Conservation (phyloP, 1,284 basidiomycete species). For the Anthracocystis walkeri region DNA sequence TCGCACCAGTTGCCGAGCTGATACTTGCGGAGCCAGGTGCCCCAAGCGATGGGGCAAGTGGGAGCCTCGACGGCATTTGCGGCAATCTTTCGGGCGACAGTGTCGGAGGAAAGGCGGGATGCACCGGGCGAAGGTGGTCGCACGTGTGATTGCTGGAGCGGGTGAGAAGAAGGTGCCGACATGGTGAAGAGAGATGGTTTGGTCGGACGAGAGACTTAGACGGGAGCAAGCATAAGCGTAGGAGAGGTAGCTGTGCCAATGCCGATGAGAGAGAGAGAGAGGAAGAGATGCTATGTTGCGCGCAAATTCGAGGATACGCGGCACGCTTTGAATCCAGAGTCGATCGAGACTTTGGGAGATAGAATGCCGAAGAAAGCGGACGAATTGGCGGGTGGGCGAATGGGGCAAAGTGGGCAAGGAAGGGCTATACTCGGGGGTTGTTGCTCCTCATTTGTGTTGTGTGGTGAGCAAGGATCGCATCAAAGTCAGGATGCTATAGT, state of each 20-base stretch:
- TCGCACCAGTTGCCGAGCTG: conserved; percentile 36
- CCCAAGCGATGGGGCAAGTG: conserved; percentile 36
- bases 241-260: not conserved
- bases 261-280: no score
- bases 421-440: not conserved
- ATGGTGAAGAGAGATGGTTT: conserved; percentile 7
- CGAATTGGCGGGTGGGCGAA: not conserved
- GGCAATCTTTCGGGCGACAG: conserved; percentile 30
- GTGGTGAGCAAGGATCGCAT: not conserved
- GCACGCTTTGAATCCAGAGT: not conserved
- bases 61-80: conserved; percentile 33
- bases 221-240: not conserved
- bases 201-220: not conserved
- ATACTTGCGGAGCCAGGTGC: conserved; percentile 42
- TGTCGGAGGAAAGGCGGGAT: conserved; percentile 32
- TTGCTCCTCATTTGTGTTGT: not conserved
- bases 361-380: not conserved
- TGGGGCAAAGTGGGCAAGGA: no score
- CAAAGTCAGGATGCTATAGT: no score
- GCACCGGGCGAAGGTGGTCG: conserved; percentile 25
- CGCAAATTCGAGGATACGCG: not conserved
- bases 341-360: not conserved
- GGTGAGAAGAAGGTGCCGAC: conserved; percentile 17
- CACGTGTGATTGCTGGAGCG: conserved; percentile 24
- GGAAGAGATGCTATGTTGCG: not conserved